Conservation (phyloP, 768 basidiomycete species). For the Artomyces pyxidatus region DNA sequence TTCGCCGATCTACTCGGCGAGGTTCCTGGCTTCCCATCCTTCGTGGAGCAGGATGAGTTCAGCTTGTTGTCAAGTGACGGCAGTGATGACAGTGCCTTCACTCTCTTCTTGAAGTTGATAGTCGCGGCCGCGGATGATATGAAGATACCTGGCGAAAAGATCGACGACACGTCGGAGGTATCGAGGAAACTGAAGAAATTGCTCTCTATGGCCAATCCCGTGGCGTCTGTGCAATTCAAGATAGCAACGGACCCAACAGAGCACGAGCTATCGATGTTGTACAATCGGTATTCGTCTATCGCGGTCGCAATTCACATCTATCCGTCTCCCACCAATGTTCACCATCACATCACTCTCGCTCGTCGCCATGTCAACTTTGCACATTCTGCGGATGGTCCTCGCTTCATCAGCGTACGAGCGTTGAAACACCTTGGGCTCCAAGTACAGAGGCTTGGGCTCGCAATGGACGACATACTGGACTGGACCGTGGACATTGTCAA, state of each 20-base stretch:
- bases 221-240: constrained; percentile 60
- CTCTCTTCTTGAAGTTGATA: constrained; percentile 75
- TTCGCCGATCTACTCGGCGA: constrained; percentile 65
- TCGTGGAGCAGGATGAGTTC: constrained; percentile 51
- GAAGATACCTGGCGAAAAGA: constrained; percentile 18
- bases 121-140: constrained; percentile 46
- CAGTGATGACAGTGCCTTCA: constrained; percentile 60
- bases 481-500: constrained; percentile 62
- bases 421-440: constrained; percentile 63
- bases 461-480: constrained; percentile 42
- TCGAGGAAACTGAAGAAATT: constrained; percentile 53
- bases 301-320: constrained; percentile 66
- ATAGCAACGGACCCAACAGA: constrained; percentile 39
- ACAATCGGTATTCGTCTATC: constrained; percentile 74
- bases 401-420: constrained; percentile 68
- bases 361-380: constrained; percentile 60
- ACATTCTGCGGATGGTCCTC: constrained; percentile 53
- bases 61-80: constrained; percentile 42
- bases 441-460: constrained; percentile 42
- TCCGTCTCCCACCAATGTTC: constrained; percentile 36
- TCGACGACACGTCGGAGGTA: constrained; percentile 22
- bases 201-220: constrained; percentile 62
- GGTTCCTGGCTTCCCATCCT: constrained; percentile 59
- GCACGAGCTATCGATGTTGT: constrained; percentile 63
- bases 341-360: constrained; percentile 53